Percentiles rank a stretch among this genome's conserved stretches.
These are phyloP conservation scores for Volvox reticuliferus DNA, from an alignment of 139 green algal species.

Conservation along the genomic window DNA sequence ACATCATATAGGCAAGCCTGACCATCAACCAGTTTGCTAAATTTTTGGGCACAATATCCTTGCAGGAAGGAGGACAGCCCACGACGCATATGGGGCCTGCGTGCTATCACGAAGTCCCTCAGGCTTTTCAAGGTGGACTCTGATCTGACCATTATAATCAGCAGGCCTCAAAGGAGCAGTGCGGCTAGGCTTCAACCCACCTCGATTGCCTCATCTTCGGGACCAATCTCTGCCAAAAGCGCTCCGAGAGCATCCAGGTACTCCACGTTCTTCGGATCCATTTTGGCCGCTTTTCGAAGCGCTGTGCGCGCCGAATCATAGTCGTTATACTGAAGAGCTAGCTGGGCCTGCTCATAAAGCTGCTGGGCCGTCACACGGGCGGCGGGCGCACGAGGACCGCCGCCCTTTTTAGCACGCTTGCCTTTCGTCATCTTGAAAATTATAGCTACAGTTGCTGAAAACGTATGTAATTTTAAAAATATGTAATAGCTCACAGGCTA, in stretches of 20 bases:
- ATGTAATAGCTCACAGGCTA: too few species aligned
- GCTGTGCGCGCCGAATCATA: conserved; percentile 58
- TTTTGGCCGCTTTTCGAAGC: conserved; percentile 45
- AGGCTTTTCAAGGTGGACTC: too few species aligned
- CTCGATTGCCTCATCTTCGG: conserved; percentile 67
- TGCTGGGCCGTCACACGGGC: conserved; percentile 48
- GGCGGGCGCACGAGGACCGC: conserved; percentile 38
- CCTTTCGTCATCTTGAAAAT: conserved; percentile 22
- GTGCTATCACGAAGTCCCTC: too few species aligned
- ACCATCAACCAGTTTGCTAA: too few species aligned
- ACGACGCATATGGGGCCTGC: too few species aligned
- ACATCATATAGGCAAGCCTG: too few species aligned
- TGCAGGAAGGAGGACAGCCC: too few species aligned
- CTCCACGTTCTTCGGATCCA: conserved; percentile 74
- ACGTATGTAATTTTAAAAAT: too few species aligned
- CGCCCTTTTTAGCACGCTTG: conserved; percentile 41
- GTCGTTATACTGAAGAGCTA: conserved; percentile 64
- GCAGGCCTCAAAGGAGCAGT: too few species aligned
- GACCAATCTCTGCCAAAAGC: conserved; percentile 77
- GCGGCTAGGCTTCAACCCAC: conserved; percentile 8
- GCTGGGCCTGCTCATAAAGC: conserved; percentile 64
- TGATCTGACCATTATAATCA: too few species aligned
- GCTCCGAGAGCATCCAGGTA: conserved; percentile 74
- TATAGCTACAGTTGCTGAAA: too few species aligned
- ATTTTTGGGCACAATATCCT: too few species aligned